Conservation (phyloP, 1,284 basidiomycete genomes). For the Puccinia horiana region DNA sequence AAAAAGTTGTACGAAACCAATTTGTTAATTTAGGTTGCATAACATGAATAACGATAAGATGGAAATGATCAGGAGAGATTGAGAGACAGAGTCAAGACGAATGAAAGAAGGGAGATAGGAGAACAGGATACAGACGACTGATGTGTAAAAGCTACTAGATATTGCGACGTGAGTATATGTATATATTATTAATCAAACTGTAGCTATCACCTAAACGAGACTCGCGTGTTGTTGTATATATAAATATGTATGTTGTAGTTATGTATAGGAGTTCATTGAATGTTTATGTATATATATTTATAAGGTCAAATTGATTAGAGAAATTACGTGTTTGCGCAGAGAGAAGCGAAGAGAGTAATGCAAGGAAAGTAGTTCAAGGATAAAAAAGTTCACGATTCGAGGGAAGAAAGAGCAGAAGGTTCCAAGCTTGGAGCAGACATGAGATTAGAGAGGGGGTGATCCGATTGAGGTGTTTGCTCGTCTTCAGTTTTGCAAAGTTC, state of each 20-base stretch:
- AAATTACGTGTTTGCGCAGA: not conserved
- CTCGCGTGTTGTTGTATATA: not conserved
- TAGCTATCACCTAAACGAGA: not conserved
- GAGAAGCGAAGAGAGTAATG: not conserved
- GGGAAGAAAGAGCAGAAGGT: not conserved
- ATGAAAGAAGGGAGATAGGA: not conserved
- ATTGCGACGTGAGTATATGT: not conserved
- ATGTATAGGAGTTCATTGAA: no score
- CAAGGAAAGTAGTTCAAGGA: conserved; percentile 6
- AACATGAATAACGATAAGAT: not conserved
- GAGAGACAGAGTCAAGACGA: not conserved
- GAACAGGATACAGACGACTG: not conserved
- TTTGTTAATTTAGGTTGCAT: no score
- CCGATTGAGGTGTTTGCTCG: not conserved
- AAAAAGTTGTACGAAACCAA: no score
- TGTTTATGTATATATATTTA: no score
- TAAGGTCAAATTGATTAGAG: not conserved
- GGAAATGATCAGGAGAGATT: not conserved
- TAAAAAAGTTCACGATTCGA: not conserved
- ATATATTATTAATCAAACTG: not conserved
- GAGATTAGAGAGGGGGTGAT: not conserved
- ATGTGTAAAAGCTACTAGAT: not conserved
- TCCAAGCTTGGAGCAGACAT: not conserved
- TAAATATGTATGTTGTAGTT: conserved; percentile 2
- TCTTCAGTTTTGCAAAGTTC: not conserved